Evolutionary conservation across 352 stramenopile species (phyloP).

Genomic region (Globisporangium nodosum): DNA sequence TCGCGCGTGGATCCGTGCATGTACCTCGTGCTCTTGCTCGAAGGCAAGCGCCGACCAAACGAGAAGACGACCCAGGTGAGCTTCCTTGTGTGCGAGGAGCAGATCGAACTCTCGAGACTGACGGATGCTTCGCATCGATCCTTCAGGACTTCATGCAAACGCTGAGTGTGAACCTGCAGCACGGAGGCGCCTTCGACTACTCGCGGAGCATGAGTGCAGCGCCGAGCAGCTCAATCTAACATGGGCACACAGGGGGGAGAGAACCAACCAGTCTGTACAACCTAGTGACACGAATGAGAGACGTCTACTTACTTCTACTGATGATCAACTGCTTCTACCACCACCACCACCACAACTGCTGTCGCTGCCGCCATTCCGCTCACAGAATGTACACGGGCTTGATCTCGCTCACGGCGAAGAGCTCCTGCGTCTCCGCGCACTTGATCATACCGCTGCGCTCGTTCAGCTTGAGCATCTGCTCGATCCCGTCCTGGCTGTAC

Average conservation of each 20-base stretch:
- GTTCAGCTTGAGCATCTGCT: conserved; percentile 33
- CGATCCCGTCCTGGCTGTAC: conserved; percentile 74
- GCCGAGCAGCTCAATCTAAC: conserved; percentile 3
- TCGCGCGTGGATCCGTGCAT: conserved; percentile 64
- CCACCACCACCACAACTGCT: neutral
- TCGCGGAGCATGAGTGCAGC: conserved; percentile 16
- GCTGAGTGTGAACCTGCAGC: conserved; percentile 66
- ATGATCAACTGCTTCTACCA: neutral
- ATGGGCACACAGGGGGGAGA: neutral
- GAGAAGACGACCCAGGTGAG: conserved; percentile 70
- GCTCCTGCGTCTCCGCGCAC: conserved; percentile 67
- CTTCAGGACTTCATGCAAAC: conserved; percentile 80
- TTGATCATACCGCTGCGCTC: conserved; percentile 48
- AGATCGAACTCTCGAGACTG: neutral
- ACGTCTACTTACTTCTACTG: conserved; percentile 1
- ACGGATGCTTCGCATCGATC: neutral
- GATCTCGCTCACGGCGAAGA: conserved; percentile 49
- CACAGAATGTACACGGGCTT: conserved; percentile 80
- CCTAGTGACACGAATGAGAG: neutral
- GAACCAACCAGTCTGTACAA: neutral
- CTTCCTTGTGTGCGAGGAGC: neutral
- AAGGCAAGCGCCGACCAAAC: conserved; percentile 59
- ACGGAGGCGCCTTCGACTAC: conserved; percentile 54
- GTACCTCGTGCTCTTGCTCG: conserved; percentile 65
- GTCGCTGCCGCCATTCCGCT: neutral